A percentile compares a stretch with the other conserved stretches of the same genome.
Conservation (phyloP, 2,329 filamentous ascomycete species). For the Cladophialophora chaetospira region DNA sequence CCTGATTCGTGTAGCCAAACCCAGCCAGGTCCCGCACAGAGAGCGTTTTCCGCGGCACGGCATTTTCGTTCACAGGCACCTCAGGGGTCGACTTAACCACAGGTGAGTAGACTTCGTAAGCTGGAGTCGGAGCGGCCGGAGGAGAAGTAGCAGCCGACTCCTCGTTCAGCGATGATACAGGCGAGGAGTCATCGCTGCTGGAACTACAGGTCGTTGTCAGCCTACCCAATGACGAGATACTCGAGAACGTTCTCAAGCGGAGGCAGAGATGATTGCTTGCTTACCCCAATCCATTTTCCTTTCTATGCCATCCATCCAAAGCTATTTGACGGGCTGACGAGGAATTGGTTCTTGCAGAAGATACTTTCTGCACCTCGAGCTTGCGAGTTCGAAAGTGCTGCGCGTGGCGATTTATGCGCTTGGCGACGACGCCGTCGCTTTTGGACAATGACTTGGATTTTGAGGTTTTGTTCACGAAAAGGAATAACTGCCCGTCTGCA, state of each 20-base stretch:
- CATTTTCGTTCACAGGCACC: not conserved
- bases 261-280: not conserved
- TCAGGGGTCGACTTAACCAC: not conserved
- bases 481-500: constrained; percentile 19
- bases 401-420: constrained; percentile 30
- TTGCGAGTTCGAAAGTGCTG: constrained; percentile 28
- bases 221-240: not conserved
- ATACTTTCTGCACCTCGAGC: constrained; percentile 20
- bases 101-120: not conserved
- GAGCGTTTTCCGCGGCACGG: not conserved
- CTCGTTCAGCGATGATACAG: constrained; percentile 14
- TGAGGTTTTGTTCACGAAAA: constrained; percentile 30
- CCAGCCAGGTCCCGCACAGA: not conserved
- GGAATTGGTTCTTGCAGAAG: constrained; percentile 22
- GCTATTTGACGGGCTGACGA: constrained; percentile 30
- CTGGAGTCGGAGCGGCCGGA: not conserved
- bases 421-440: constrained; percentile 26
- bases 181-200: constrained; percentile 20
- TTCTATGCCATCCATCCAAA: constrained; percentile 28
- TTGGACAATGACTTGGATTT: constrained; percentile 30
- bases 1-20: not conserved
- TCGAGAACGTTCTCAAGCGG: not conserved
- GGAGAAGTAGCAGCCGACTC: constrained; percentile 1
- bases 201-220: constrained; percentile 14
- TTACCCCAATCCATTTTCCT: constrained; percentile 15